Evolutionary conservation across 2,329 filamentous ascomycete genomes (phyloP), one percentile per base, ranked within the genome.

Genomic region (Shiraia sp.): DNA sequence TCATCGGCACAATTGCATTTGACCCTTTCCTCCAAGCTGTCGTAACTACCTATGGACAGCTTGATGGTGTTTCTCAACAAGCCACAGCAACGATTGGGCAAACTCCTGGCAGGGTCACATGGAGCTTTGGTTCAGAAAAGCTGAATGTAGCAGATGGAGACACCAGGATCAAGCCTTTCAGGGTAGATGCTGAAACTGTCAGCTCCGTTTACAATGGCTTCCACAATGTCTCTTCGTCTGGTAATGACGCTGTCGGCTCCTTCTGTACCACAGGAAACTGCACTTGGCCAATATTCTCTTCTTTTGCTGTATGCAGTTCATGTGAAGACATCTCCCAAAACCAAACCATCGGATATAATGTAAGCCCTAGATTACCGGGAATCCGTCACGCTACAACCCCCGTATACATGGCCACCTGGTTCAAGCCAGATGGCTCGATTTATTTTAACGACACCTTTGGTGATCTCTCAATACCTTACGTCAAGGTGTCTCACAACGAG

Each of bases 121-220:
- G n/a, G n/a, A n/a, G n/a, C n/a, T n/a, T n/a, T n/a, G n/a, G n/a
- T n/a, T n/a, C n/a, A n/a, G n/a, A n/a, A n/a, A n/a, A n/a, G n/a
- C n/a, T n/a, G n/a, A n/a, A n/a, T n/a, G n/a, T n/a, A n/a, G n/a
- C n/a, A n/a, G n/a, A n/a, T n/a, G n/a, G n/a, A n/a, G n/a, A n/a
- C n/a, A n/a, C n/a, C n/a, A n/a, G n/a, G n/a, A n/a, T n/a, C n/a
- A n/a, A n/a, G n/a, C n/a, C n/a, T n/a, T n/a, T n/a, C n/a, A n/a
- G n/a, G n/a, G n/a, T n/a, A n/a, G n/a, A n/a, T n/a, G n/a, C n/a
- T n/a, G n/a, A n/a, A n/a, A n/a, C n/a, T n/a, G 26, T 47, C 6
- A 52, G 49, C 33, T 36, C 49, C 3, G 35, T 52, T 12, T 42
- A 49, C 10, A 35, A 27, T 10, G 49, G 49, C 0, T 50, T 49